Evolutionary conservation across 495 filamentous ascomycete genomes (phyloP).

Genomic region (Penicillium parvum): DNA sequence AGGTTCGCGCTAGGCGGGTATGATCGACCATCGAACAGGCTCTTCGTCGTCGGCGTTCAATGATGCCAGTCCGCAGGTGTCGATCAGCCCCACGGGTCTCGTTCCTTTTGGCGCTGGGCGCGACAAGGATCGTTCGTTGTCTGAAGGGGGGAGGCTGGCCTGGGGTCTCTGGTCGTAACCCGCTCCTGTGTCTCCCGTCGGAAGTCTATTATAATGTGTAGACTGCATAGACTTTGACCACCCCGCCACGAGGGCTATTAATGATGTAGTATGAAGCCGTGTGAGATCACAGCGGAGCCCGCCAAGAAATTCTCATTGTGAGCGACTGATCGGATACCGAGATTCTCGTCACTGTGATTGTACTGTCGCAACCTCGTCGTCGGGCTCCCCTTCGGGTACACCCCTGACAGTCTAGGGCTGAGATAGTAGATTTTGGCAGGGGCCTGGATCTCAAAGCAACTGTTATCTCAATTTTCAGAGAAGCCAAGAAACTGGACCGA

Average conservation of each 20-base stretch:
- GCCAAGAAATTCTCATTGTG: slow-evolving; percentile 9
- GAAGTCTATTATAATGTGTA: neutral
- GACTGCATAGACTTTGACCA: too few species aligned
- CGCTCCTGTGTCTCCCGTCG: neutral
- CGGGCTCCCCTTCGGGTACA: slow-evolving; percentile 1
- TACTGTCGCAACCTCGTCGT: slow-evolving; percentile 1
- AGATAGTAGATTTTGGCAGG: too few species aligned
- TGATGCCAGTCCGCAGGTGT: slow-evolving; percentile 16
- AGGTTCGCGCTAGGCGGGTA: slow-evolving; percentile 20
- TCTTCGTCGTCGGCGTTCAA: slow-evolving; percentile 9
- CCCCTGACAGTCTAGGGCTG: neutral
- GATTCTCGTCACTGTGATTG: neutral
- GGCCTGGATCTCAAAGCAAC: too few species aligned
- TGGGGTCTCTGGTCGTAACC: too few species aligned
- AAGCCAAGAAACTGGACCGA: too few species aligned
- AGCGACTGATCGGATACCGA: neutral
- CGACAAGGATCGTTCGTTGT: slow-evolving; percentile 5
- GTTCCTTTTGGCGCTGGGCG: slow-evolving; percentile 7
- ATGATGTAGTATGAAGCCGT: neutral
- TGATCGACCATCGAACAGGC: slow-evolving; percentile 25
- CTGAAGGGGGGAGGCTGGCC: too few species aligned
- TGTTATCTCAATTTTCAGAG: too few species aligned
- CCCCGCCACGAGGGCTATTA: neutral
- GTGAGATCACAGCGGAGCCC: slow-evolving; percentile 1
- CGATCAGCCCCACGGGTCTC: slow-evolving; percentile 20